A percentile compares a stretch with the other conserved stretches of the same genome.
phyloP scores from a whole-genome alignment of 2,329 filamentous ascomycete species.

The Colletotrichum lini region DNA sequence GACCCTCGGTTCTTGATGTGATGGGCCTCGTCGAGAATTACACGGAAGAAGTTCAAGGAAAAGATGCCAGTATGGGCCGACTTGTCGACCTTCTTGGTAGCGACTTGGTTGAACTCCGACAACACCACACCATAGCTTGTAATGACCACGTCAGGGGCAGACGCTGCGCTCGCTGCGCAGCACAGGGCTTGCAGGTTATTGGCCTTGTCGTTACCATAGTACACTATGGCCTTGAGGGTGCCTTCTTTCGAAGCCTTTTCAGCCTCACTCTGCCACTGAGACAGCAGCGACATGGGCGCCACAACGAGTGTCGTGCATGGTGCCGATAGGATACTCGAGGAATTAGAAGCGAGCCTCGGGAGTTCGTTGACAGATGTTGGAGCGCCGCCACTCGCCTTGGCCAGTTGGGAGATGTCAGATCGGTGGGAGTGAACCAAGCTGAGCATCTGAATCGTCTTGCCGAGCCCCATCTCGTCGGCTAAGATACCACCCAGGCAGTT shows the following conservation, averaged over 20 bases:
- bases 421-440: slow-evolving; percentile 90
- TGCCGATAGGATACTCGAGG: slow-evolving; percentile 73
- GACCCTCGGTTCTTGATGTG: slow-evolving; percentile 91
- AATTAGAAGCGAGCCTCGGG: slow-evolving; percentile 71
- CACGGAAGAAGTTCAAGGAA: slow-evolving; percentile 92
- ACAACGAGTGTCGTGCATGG: slow-evolving; percentile 94
- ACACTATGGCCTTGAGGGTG: slow-evolving; percentile 86
- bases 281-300: slow-evolving; percentile 96
- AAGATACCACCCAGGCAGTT: slow-evolving; percentile 94
- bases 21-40: slow-evolving; percentile 96
- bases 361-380: slow-evolving; percentile 70
- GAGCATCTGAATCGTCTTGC: slow-evolving; percentile 99
- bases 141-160: slow-evolving; percentile 90
- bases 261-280: slow-evolving; percentile 97
- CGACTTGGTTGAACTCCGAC: slow-evolving; percentile 87
- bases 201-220: slow-evolving; percentile 91
- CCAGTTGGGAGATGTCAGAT: slow-evolving; percentile 64
- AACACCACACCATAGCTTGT: slow-evolving; percentile 95
- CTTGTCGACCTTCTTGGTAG: slow-evolving; percentile 75
- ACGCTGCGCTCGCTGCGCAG: slow-evolving; percentile 78
- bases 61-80: slow-evolving; percentile 82
- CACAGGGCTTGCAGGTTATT: slow-evolving; percentile 85
- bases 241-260: slow-evolving; percentile 90
- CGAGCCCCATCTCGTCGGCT: slow-evolving; percentile 97
- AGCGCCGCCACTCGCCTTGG: slow-evolving; percentile 50